Evolutionary conservation across 495 filamentous ascomycete genomes (phyloP).

Genomic region (Aspergillus homomorphus): DNA sequence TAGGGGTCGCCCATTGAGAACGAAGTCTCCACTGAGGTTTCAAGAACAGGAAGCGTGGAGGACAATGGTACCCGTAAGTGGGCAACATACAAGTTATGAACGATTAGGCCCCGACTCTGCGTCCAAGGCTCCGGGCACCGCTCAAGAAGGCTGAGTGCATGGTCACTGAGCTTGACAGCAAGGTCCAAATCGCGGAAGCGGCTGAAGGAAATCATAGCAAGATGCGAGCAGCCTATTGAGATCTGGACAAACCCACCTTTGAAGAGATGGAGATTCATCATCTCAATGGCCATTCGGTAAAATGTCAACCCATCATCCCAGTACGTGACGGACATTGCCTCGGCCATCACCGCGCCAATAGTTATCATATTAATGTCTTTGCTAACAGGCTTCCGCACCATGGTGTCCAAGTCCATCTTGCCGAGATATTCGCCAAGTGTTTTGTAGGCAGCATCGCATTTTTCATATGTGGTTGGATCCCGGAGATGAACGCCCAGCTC

Average conservation of each 20-base stretch:
- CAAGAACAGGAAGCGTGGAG: slow-evolving; percentile 58
- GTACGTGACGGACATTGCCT: slow-evolving; percentile 76
- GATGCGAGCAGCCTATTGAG: slow-evolving; percentile 70
- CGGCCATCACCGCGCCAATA: slow-evolving; percentile 70
- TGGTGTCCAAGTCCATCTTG: slow-evolving; percentile 52
- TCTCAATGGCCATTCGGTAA: slow-evolving; percentile 69
- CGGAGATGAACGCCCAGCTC: slow-evolving; percentile 65
- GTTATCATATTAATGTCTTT: slow-evolving; percentile 57
- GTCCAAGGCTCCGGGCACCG: slow-evolving; percentile 66
- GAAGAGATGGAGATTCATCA: slow-evolving; percentile 66
- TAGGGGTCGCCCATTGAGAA: slow-evolving; percentile 71
- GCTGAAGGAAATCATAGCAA: slow-evolving; percentile 68
- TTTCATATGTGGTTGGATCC: slow-evolving; percentile 62
- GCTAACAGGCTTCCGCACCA: slow-evolving; percentile 49
- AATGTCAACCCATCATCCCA: slow-evolving; percentile 76
- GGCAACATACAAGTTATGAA: slow-evolving; percentile 70
- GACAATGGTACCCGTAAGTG: slow-evolving; percentile 65
- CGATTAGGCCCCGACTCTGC: slow-evolving; percentile 64
- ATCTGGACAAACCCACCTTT: slow-evolving; percentile 67
- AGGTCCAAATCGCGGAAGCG: slow-evolving; percentile 72
- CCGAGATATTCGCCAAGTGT: slow-evolving; percentile 57
- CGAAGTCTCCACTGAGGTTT: slow-evolving; percentile 67
- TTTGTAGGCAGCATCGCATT: slow-evolving; percentile 71
- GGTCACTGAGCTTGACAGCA: slow-evolving; percentile 59
- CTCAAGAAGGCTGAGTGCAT: slow-evolving; percentile 65